Conservation (phyloP, 805 yeast genomes). For the Jamesozyma rosinii region DNA sequence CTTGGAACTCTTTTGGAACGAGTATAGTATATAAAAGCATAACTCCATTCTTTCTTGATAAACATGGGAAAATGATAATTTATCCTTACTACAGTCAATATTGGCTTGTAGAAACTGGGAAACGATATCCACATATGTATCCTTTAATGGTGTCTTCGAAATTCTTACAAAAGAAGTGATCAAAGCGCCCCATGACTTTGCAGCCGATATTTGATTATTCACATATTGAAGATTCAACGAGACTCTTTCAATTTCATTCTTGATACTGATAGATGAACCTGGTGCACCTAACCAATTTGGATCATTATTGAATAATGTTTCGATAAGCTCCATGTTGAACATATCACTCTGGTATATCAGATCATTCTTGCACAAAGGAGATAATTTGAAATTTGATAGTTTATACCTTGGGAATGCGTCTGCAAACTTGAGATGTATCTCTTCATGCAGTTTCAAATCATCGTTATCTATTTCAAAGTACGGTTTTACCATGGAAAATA, state of each 20-base stretch:
- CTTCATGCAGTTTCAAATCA: slow-evolving; percentile 38
- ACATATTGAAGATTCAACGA: slow-evolving; percentile 56
- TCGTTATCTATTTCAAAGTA: slow-evolving; percentile 40
- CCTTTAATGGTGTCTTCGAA: slow-evolving; percentile 25
- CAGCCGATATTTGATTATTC: slow-evolving; percentile 57
- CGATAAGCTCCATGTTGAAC: slow-evolving; percentile 57
- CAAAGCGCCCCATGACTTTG: slow-evolving; percentile 72
- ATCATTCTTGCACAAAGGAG: slow-evolving; percentile 38
- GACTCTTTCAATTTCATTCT: slow-evolving; percentile 45
- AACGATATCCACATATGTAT: slow-evolving; percentile 35
- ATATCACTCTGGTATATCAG: slow-evolving; percentile 45
- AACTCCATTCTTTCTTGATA: slow-evolving; percentile 59
- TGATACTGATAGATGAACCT: slow-evolving; percentile 26
- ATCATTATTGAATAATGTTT: slow-evolving; percentile 41
- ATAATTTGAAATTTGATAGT: slow-evolving; percentile 44
- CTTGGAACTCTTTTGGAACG: slow-evolving; percentile 18
- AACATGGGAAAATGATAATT: slow-evolving; percentile 39
- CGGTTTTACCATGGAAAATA: slow-evolving; percentile 29
- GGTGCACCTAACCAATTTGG: slow-evolving; percentile 36
- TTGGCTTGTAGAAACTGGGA: slow-evolving; percentile 41
- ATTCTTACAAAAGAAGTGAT: slow-evolving; percentile 54
- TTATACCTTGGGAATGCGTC: slow-evolving; percentile 39
- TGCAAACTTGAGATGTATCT: slow-evolving; percentile 39
- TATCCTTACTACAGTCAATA: slow-evolving; percentile 41
- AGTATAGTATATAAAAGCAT: slow-evolving; percentile 41